Evolutionary conservation across 306 rosid species (phyloP).

Genomic region (Malus sylvestris): DNA sequence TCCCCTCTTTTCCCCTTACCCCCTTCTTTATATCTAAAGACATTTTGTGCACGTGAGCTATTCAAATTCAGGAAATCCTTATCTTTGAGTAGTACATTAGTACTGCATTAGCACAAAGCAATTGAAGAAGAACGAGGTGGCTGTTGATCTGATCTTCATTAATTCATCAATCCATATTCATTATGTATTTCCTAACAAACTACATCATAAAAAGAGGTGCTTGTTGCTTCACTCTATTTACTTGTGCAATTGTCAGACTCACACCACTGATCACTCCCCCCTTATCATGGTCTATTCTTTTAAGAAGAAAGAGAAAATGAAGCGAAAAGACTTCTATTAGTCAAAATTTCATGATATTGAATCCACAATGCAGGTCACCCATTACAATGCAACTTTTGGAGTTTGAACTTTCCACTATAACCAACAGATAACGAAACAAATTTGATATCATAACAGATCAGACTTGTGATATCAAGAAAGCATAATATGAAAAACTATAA

Average conservation of each 20-base stretch:
- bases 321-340: not conserved
- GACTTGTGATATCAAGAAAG: not conserved
- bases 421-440: not conserved
- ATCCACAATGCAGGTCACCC: not conserved
- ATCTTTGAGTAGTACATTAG: not conserved
- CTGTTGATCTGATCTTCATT: not conserved
- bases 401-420: not conserved
- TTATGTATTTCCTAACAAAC: not conserved
- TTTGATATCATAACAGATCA: conserved; percentile 3
- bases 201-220: not conserved
- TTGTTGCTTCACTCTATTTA: not conserved
- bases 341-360: not conserved
- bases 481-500: not conserved
- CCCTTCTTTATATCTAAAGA: not conserved
- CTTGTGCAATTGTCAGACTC: not conserved
- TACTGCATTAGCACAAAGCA: not conserved
- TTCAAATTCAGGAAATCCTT: not conserved
- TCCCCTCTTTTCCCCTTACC: not conserved
- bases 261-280: not conserved
- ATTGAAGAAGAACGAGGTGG: not conserved
- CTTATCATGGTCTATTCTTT: not conserved
- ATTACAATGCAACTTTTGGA: not conserved
- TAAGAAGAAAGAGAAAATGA: not conserved
- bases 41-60: not conserved
- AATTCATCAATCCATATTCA: not conserved